Evolutionary conservation across 257 asterid genomes (phyloP).

Genomic region (Solanum dulcamara): DNA sequence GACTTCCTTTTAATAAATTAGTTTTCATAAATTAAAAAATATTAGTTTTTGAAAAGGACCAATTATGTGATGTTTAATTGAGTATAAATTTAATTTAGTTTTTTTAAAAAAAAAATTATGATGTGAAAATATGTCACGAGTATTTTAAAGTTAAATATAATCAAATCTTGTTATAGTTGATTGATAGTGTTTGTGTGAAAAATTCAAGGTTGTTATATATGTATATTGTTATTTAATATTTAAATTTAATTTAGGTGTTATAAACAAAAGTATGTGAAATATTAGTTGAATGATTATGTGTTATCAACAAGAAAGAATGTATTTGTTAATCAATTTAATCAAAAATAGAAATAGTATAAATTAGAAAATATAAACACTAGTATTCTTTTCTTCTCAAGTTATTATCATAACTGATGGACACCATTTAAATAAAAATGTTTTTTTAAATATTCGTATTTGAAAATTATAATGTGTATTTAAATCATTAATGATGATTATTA

Average conservation of each 20-base stretch:
- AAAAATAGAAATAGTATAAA: not conserved
- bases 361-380: too few species aligned
- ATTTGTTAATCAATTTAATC: not conserved
- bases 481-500: too few species aligned
- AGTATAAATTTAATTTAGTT: not conserved
- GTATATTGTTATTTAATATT: too few species aligned
- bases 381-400: not conserved
- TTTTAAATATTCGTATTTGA: too few species aligned
- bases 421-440: too few species aligned
- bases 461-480: not conserved
- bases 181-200: too few species aligned
- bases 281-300: not conserved
- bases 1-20: not conserved
- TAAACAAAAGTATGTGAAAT: not conserved
- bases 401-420: not conserved
- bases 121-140: too few species aligned
- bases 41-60: not conserved
- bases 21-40: not conserved
- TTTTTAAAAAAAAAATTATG: too few species aligned
- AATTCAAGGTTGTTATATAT: too few species aligned
- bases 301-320: not conserved
- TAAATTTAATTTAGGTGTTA: not conserved
- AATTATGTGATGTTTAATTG: not conserved
- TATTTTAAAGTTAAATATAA: not conserved
- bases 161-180: too few species aligned